A percentile compares a stretch with the other conserved stretches of the same genome.
These are phyloP conservation scores for Juncus inflexus DNA, from an alignment of 176 grass and related monocot species.

Conservation along the genomic window DNA sequence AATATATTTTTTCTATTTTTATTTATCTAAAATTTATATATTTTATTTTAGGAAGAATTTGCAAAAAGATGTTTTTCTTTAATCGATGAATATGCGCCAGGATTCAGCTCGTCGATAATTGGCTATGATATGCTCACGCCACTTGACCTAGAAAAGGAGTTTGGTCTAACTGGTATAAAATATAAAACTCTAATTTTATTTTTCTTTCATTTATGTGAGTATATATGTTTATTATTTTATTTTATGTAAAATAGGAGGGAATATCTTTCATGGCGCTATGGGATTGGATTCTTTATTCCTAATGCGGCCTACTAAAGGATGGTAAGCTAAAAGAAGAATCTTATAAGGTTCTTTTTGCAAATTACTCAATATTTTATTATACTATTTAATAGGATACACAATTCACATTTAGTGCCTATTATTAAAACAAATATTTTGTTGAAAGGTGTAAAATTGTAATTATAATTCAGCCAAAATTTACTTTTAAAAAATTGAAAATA, in stretches of 20 bases:
- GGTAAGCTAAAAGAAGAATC: conserved; percentile 37
- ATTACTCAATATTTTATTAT: not conserved
- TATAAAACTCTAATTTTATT: not conserved
- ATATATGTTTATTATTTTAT: conserved; percentile 8
- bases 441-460: no score
- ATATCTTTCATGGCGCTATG: conserved; percentile 96
- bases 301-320: conserved; percentile 88
- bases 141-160: conserved; percentile 92
- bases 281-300: conserved; percentile 90
- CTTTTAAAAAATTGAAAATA: no score
- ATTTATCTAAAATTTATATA: conserved; percentile 12
- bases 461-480: no score
- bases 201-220: conserved; percentile 13
- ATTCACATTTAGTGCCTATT: no score
- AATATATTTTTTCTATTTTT: conserved; percentile 7
- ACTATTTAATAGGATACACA: no score
- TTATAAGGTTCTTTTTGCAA: no score
- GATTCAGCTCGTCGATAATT: conserved; percentile 80
- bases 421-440: no score
- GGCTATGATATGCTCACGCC: conserved; percentile 95
- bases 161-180: conserved; percentile 74
- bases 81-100: conserved; percentile 88
- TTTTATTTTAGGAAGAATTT: conserved; percentile 71
- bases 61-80: conserved; percentile 91
- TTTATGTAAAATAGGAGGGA: conserved; percentile 51